Conservation (phyloP, 208 protist species). For the Leishmania guyanensis region DNA sequence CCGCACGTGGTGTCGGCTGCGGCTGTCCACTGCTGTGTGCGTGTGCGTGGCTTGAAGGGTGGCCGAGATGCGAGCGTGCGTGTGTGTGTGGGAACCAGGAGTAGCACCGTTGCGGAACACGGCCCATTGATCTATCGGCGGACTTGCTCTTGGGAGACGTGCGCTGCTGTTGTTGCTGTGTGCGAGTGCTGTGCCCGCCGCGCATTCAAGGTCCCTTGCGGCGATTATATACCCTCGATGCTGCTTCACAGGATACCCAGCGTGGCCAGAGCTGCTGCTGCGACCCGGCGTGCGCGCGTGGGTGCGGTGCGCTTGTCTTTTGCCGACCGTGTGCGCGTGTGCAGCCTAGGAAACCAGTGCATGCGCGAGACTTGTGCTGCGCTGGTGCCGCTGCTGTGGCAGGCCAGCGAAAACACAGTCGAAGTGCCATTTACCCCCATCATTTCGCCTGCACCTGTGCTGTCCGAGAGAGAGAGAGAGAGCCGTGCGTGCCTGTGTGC, state of each 20-base stretch:
- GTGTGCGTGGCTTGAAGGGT: slow-evolving; percentile 10
- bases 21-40: slow-evolving; percentile 5
- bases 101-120: slow-evolving; percentile 32
- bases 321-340: neutral
- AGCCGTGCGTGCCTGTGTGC: no score
- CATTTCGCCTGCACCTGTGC: no score
- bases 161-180: neutral
- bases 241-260: slow-evolving; percentile 16
- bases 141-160: slow-evolving; percentile 30
- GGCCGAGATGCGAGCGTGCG: slow-evolving; percentile 1
- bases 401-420: no score
- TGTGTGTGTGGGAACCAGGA: slow-evolving; percentile 17
- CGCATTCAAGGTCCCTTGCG: slow-evolving; percentile 8
- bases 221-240: slow-evolving; percentile 7
- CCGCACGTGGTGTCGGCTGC: slow-evolving; percentile 8
- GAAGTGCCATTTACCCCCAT: no score
- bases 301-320: neutral
- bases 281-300: neutral
- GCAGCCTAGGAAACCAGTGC: no score
- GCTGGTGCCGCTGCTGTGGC: no score
- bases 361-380: no score
- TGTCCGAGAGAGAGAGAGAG: no score
- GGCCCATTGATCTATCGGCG: slow-evolving; percentile 27
- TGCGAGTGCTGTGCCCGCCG: slow-evolving; percentile 1
- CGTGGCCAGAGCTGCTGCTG: slow-evolving; percentile 11